A percentile compares a stretch with the other conserved stretches of the same genome.
Conservation (phyloP, 768 basidiomycete species). For the Termitomyces sp. region DNA sequence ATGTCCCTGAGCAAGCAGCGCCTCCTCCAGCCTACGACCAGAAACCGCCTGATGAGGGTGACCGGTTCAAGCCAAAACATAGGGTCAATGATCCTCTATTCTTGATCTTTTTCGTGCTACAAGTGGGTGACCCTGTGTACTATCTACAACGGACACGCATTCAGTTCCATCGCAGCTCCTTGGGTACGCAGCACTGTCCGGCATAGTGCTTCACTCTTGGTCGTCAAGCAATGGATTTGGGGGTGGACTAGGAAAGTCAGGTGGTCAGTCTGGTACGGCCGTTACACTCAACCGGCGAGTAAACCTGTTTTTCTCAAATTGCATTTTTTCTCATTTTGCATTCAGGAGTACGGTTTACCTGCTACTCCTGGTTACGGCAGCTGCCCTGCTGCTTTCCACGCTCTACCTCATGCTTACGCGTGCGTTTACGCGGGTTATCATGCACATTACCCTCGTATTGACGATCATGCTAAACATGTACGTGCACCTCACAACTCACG, state of each 20-base stretch:
- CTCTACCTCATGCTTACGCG: slow-evolving; percentile 68
- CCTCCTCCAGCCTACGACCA: slow-evolving; percentile 24
- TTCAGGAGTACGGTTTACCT: slow-evolving; percentile 69
- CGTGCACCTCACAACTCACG: slow-evolving; percentile 28
- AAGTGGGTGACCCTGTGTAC: slow-evolving; percentile 32
- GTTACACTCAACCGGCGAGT: slow-evolving; percentile 65
- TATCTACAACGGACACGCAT: background rate
- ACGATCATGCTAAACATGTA: slow-evolving; percentile 63
- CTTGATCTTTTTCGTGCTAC: slow-evolving; percentile 65
- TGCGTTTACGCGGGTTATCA: slow-evolving; percentile 66
- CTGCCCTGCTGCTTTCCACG: slow-evolving; percentile 60
- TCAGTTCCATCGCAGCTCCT: slow-evolving; percentile 39
- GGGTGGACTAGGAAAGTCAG: slow-evolving; percentile 64
- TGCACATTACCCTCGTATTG: slow-evolving; percentile 70
- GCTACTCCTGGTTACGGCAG: slow-evolving; percentile 67
- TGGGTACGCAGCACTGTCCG: slow-evolving; percentile 67
- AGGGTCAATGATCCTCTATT: slow-evolving; percentile 70
- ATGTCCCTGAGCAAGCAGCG: slow-evolving; percentile 17
- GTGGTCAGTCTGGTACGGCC: slow-evolving; percentile 47
- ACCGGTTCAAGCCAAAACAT: slow-evolving; percentile 65
- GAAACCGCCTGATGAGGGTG: slow-evolving; percentile 54
- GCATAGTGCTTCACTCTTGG: slow-evolving; percentile 59
- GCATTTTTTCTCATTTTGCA: background rate
- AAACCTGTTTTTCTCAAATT: background rate
- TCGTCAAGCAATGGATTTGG: slow-evolving; percentile 60